phyloP scores from a whole-genome alignment of 1,284 basidiomycete genomes.

The Schizophyllum amplum region DNA sequence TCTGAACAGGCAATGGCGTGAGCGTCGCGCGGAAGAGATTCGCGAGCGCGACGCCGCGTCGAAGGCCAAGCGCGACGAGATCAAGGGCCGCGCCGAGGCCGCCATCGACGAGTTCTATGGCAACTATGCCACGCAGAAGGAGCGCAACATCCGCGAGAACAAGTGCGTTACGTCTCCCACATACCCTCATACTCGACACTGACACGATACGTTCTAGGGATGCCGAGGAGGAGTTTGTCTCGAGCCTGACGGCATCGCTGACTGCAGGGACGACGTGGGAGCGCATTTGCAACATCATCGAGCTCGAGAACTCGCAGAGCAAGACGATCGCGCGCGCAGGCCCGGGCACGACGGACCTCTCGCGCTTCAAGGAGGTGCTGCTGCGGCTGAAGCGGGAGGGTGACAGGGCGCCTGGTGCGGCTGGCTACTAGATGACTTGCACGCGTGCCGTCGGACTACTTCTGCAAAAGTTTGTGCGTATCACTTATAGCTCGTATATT shows the following conservation, averaged over 20 bases:
- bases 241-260: slow-evolving; percentile 67
- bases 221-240: slow-evolving; percentile 78
- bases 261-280: slow-evolving; percentile 95
- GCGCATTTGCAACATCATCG: slow-evolving; percentile 81
- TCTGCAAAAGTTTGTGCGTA: slow-evolving; percentile 1
- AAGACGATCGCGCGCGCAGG: slow-evolving; percentile 90
- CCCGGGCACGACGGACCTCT: slow-evolving; percentile 83
- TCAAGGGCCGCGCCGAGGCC: slow-evolving; percentile 82
- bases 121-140: slow-evolving; percentile 88
- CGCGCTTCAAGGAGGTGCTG: slow-evolving; percentile 88
- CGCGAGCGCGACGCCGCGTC: slow-evolving; percentile 72
- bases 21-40: slow-evolving; percentile 83
- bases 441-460: slow-evolving; percentile 1
- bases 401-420: slow-evolving; percentile 84
- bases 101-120: slow-evolving; percentile 96
- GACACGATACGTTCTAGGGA: slow-evolving; percentile 47
- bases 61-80: slow-evolving; percentile 77
- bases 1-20: slow-evolving; percentile 72
- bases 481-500: slow-evolving; percentile 2
- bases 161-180: slow-evolving; percentile 55
- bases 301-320: slow-evolving; percentile 93
- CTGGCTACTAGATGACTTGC: slow-evolving; percentile 59
- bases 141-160: slow-evolving; percentile 90
- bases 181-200: slow-evolving; percentile 1
- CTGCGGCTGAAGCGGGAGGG: slow-evolving; percentile 84